Percentiles rank a stretch among this genome's conserved stretches.
phyloP scores from a whole-genome alignment of 305 asterid genomes.

The Lippia alba region DNA sequence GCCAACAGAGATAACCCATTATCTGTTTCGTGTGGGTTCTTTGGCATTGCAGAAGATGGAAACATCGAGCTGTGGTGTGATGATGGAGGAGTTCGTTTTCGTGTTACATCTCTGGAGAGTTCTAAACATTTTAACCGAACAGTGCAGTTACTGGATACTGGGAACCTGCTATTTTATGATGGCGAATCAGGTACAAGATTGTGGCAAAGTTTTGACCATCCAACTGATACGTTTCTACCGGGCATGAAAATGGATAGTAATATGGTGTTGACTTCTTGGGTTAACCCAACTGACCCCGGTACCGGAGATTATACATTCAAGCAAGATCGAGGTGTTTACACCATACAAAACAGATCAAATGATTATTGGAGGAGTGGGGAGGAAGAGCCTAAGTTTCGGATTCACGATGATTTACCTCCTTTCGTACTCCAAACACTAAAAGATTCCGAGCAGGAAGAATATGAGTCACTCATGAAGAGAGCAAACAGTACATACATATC shows the following conservation, averaged over 20 bases:
- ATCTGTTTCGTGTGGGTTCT: neutral
- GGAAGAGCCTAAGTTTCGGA: too few relatives aligned
- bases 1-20: constrained; percentile 32
- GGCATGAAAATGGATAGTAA: constrained; percentile 49
- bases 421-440: constrained; percentile 21
- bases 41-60: constrained; percentile 41
- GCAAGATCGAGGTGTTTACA: constrained; percentile 21
- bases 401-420: neutral
- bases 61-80: constrained; percentile 29
- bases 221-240: constrained; percentile 46
- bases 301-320: constrained; percentile 29
- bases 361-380: constrained; percentile 41
- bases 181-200: neutral
- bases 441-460: neutral
- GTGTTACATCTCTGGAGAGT: neutral
- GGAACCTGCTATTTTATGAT: constrained; percentile 36
- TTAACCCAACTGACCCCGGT: constrained; percentile 21
- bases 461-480: neutral
- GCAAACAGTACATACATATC: too few relatives aligned
- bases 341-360: neutral
- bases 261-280: constrained; percentile 39
- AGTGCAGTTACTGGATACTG: constrained; percentile 37
- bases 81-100: accelerated
- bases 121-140: constrained; percentile 25
- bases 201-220: constrained; percentile 42